Evolutionary conservation across 106 monocot genomes (phyloP).

Genomic region (Iris macrosiphon): DNA sequence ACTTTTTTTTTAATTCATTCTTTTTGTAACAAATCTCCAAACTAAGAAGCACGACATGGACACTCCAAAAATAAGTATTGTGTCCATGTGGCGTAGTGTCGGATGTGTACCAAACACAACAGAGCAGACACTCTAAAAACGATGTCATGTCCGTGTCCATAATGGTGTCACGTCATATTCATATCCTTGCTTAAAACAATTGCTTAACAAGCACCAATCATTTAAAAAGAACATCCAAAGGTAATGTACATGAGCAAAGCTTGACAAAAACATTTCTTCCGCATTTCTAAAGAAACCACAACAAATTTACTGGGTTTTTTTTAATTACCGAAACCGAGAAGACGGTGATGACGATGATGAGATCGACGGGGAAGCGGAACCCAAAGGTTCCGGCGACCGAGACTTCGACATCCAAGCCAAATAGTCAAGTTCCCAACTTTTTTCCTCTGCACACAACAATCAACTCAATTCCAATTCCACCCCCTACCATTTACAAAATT

Average conservation of each 20-base stretch:
- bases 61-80: too few species aligned
- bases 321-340: conserved; percentile 30
- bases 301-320: too few species aligned
- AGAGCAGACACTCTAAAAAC: too few species aligned
- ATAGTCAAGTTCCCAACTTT: too few species aligned
- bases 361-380: conserved; percentile 21
- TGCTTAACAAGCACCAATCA: not conserved
- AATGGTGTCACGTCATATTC: too few species aligned
- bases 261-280: not conserved
- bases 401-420: not conserved
- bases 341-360: conserved; percentile 31
- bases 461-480: not conserved
- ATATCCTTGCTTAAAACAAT: not conserved
- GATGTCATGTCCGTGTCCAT: not conserved
- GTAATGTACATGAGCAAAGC: not conserved
- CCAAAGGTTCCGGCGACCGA: conserved; percentile 11
- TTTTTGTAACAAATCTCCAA: too few species aligned
- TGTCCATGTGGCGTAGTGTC: too few species aligned
- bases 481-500: not conserved
- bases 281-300: not conserved
- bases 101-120: not conserved
- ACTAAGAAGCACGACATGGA: too few species aligned
- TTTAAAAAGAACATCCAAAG: not conserved
- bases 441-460: not conserved
- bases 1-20: too few species aligned